Conservation (phyloP, 2,329 filamentous ascomycete species). For the Cladosporium oxysporum region DNA sequence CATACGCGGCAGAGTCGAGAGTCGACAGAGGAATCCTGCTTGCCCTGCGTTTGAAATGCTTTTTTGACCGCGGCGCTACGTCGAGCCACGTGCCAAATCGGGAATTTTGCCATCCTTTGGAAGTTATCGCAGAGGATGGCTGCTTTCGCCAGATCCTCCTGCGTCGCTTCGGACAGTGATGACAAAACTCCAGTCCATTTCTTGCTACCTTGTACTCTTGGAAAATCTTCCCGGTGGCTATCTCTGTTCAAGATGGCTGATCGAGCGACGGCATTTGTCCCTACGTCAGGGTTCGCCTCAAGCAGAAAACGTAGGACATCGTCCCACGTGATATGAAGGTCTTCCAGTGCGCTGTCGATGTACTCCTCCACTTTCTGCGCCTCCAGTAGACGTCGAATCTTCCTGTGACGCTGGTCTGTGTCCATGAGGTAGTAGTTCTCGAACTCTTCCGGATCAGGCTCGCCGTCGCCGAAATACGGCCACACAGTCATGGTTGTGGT, state of each 20-base stretch:
- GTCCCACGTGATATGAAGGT: slow-evolving; percentile 40
- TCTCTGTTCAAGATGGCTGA: slow-evolving; percentile 26
- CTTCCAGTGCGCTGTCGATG: slow-evolving; percentile 38
- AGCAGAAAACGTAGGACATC: slow-evolving; percentile 45
- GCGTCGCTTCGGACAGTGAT: slow-evolving; percentile 29
- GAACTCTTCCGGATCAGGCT: slow-evolving; percentile 34
- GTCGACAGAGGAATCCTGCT: neutral
- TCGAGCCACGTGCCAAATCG: slow-evolving; percentile 45
- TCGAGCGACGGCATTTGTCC: slow-evolving; percentile 24
- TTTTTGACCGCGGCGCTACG: slow-evolving; percentile 26
- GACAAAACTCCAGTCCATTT: slow-evolving; percentile 38
- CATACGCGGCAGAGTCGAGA: slow-evolving; percentile 33
- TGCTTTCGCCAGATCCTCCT: slow-evolving; percentile 34
- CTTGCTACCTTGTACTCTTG: slow-evolving; percentile 26
- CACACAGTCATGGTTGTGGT: slow-evolving; percentile 43
- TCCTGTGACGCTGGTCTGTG: slow-evolving; percentile 32
- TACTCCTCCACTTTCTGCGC: slow-evolving; percentile 40
- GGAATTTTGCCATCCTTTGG: slow-evolving; percentile 38
- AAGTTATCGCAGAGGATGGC: slow-evolving; percentile 42
- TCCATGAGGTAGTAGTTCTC: slow-evolving; percentile 35
- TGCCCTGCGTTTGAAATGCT: neutral
- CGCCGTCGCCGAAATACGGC: slow-evolving; percentile 43
- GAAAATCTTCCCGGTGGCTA: slow-evolving; percentile 38
- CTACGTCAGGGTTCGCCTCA: slow-evolving; percentile 31
- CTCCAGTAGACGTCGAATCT: slow-evolving; percentile 39